These are phyloP conservation scores for Periglandula ipomoeae DNA, from an alignment of 2,329 filamentous ascomycete species.

Conservation along the genomic window DNA sequence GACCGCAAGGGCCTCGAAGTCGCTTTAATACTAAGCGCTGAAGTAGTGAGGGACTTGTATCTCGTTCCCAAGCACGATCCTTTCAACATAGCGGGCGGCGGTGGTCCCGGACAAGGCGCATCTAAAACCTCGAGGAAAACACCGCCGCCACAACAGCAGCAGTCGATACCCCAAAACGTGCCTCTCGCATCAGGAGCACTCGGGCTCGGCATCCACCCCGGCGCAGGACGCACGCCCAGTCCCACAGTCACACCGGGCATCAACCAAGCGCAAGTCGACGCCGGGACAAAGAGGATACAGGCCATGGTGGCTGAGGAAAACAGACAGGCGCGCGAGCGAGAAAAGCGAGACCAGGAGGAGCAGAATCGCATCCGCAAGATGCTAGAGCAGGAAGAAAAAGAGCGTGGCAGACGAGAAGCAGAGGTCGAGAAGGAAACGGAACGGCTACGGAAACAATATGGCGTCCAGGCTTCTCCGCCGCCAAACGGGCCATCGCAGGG, in stretches of 20 bases:
- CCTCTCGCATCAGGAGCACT: slow-evolving; percentile 30
- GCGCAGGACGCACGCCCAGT: slow-evolving; percentile 4
- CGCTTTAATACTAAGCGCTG: slow-evolving; percentile 56
- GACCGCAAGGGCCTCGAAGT: slow-evolving; percentile 91
- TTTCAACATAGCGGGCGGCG: slow-evolving; percentile 60
- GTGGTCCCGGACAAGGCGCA: not conserved
- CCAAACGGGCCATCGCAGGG: slow-evolving; percentile 13
- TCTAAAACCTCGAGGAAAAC: slow-evolving; percentile 4
- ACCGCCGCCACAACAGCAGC: slow-evolving; percentile 15
- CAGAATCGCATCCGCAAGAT: slow-evolving; percentile 51
- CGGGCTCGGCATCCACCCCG: slow-evolving; percentile 14
- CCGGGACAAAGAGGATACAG: slow-evolving; percentile 67
- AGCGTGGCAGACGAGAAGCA: slow-evolving; percentile 42
- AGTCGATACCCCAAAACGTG: not conserved
- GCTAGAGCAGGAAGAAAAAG: slow-evolving; percentile 57
- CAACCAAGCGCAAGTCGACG: slow-evolving; percentile 45
- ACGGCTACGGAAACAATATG: slow-evolving; percentile 60
- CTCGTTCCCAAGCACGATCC: slow-evolving; percentile 58
- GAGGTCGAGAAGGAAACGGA: slow-evolving; percentile 75
- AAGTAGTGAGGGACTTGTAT: slow-evolving; percentile 58
- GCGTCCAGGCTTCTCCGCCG: slow-evolving; percentile 38
- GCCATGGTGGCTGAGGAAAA: slow-evolving; percentile 41
- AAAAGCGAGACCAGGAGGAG: slow-evolving; percentile 45
- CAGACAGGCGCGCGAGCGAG: slow-evolving; percentile 45
- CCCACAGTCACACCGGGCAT: not conserved